These are phyloP conservation scores for Diaporthe humulicola DNA, from an alignment of 2,329 filamentous ascomycete genomes.

Conservation along the genomic window DNA sequence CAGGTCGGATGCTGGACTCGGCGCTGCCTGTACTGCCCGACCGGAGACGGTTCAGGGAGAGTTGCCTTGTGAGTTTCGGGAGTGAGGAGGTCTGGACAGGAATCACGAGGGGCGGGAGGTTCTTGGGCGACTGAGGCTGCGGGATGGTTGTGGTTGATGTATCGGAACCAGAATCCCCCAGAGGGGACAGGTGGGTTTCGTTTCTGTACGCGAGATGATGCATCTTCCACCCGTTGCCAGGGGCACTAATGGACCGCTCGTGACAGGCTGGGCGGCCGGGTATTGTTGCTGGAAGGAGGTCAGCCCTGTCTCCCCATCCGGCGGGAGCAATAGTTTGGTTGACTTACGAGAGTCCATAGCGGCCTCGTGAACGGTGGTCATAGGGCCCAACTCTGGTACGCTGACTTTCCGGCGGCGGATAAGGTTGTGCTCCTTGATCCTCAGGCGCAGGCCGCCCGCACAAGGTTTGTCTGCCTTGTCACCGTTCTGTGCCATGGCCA, in stretches of 20 bases:
- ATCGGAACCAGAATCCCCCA: conserved; percentile 8
- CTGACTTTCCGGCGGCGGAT: conserved; percentile 73
- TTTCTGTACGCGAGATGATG: conserved; percentile 51
- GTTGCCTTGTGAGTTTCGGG: conserved; percentile 52
- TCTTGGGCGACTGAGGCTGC: conserved; percentile 65
- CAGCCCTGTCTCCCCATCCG: conserved; percentile 37
- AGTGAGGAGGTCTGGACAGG: conserved; percentile 54
- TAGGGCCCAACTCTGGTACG: conserved; percentile 74
- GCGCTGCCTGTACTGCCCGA: conserved; percentile 56
- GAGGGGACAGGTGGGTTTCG: conserved; percentile 24
- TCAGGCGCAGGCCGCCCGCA: conserved; percentile 59
- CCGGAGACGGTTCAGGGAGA: conserved; percentile 61
- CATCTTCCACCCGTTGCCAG: conserved; percentile 63
- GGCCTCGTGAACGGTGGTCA: conserved; percentile 77
- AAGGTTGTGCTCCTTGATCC: conserved; percentile 70
- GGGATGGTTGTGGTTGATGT: conserved; percentile 45
- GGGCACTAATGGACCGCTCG: conserved; percentile 75
- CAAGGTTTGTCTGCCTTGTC: conserved; percentile 57
- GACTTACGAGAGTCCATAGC: conserved; percentile 79
- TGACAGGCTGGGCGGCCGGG: conserved; percentile 74
- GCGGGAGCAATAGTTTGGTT: conserved; percentile 22
- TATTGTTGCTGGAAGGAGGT: conserved; percentile 69
- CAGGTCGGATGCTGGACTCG: conserved; percentile 56
- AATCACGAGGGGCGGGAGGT: conserved; percentile 70
- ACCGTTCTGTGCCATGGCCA: conserved; percentile 55